Conservation (phyloP, 2,329 filamentous ascomycete species). For the Penicillium sp. region DNA sequence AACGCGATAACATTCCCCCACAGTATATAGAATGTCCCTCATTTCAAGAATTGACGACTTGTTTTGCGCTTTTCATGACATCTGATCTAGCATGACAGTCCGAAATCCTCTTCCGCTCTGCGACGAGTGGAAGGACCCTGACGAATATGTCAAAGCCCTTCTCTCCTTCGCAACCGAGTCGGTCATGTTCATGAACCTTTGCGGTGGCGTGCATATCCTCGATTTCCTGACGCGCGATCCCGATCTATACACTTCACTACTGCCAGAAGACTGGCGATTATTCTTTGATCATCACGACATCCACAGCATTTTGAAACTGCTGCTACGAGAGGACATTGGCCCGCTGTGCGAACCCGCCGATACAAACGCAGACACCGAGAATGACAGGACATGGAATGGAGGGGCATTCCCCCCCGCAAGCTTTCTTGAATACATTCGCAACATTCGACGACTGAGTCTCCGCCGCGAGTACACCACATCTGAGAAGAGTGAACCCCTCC, state of each 20-base stretch:
- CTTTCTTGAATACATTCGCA: conserved; percentile 61
- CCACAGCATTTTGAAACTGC: conserved; percentile 66
- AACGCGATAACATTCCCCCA: conserved; percentile 15
- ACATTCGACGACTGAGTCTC: conserved; percentile 62
- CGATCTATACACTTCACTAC: conserved; percentile 65
- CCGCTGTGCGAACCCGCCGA: conserved; percentile 23
- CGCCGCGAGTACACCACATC: conserved; percentile 50
- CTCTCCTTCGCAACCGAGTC: conserved; percentile 66
- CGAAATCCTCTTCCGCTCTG: conserved; percentile 56
- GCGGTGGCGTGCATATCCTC: conserved; percentile 85
- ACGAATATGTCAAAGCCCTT: conserved; percentile 70
- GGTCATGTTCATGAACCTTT: conserved; percentile 70
- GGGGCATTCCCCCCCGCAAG: conserved; percentile 42
- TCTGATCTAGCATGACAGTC: conserved; percentile 38
- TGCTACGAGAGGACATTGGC: conserved; percentile 66
- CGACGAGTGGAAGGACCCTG: conserved; percentile 58
- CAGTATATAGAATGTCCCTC: conserved; percentile 7
- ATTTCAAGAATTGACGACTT: neutral
- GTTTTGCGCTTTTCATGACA: neutral
- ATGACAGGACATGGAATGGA: conserved; percentile 33
- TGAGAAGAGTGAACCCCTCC: conserved; percentile 46
- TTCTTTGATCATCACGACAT: conserved; percentile 66
- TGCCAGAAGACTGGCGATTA: conserved; percentile 69
- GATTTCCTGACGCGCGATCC: conserved; percentile 86
- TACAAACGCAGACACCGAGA: neutral